Conservation (phyloP, 805 yeast genomes). For the Yarrowia sp. region DNA sequence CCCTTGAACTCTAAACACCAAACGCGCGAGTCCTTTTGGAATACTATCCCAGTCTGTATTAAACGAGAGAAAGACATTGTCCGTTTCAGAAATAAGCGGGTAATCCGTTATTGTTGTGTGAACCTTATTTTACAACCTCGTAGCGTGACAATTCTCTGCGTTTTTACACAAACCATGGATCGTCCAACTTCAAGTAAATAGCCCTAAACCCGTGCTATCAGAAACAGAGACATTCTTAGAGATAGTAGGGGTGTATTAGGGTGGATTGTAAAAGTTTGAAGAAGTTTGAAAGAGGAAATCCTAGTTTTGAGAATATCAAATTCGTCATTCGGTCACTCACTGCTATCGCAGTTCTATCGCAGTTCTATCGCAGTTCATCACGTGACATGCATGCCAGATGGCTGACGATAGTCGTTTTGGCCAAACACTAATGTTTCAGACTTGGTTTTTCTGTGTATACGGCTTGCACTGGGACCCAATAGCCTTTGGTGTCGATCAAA, state of each 20-base stretch:
- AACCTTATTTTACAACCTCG: not conserved
- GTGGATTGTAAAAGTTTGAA: too few relatives aligned
- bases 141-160: too few relatives aligned
- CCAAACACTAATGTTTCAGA: not conserved
- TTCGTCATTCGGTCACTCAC: too few relatives aligned
- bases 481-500: constrained; percentile 10
- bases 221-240: too few relatives aligned
- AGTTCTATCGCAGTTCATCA: not conserved
- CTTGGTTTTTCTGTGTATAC: not conserved
- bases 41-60: too few relatives aligned
- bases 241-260: too few relatives aligned
- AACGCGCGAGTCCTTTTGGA: not conserved
- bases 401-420: not conserved
- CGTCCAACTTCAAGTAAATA: too few relatives aligned
- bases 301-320: too few relatives aligned
- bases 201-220: too few relatives aligned
- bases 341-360: too few relatives aligned
- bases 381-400: constrained; percentile 18
- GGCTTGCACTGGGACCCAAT: constrained; percentile 5
- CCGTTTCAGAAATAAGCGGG: not conserved
- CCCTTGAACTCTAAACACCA: constrained; percentile 12
- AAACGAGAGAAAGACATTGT: not conserved
- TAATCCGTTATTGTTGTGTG: not conserved
- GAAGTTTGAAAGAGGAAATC: too few relatives aligned
- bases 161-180: too few relatives aligned